A percentile compares a stretch with the other conserved stretches of the same genome.
phyloP scores from a whole-genome alignment of 2,329 filamentous ascomycete species.

The Fusarium buharicum region DNA sequence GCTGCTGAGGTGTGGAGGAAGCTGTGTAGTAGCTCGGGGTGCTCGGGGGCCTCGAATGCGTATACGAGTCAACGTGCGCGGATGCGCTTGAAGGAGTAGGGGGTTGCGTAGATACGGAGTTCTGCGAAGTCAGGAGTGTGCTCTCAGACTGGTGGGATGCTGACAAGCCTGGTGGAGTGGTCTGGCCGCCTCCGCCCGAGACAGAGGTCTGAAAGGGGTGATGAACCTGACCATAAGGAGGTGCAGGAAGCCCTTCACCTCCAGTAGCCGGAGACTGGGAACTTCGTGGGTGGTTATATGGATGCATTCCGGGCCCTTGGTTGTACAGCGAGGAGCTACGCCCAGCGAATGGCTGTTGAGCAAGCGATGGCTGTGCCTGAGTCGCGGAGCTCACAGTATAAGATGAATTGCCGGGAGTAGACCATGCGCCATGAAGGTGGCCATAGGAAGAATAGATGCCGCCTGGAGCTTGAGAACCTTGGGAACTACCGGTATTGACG shows the following conservation, averaged over 20 bases:
- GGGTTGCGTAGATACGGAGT: slow-evolving; percentile 54
- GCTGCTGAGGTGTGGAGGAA: slow-evolving; percentile 59
- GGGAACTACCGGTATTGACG: slow-evolving; percentile 68
- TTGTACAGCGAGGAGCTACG: slow-evolving; percentile 56
- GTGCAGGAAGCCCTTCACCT: slow-evolving; percentile 71
- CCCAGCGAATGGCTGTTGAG: slow-evolving; percentile 45
- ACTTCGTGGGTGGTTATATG: slow-evolving; percentile 48
- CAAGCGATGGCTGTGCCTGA: slow-evolving; percentile 45
- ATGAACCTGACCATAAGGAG: slow-evolving; percentile 74
- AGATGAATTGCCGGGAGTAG: slow-evolving; percentile 60
- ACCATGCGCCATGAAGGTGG: slow-evolving; percentile 68
- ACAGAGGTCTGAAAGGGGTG: slow-evolving; percentile 72
- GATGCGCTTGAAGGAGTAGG: slow-evolving; percentile 62
- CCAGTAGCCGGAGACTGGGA: slow-evolving; percentile 62
- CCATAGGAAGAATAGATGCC: slow-evolving; percentile 62
- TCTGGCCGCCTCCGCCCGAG: slow-evolving; percentile 57
- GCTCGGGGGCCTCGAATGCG: slow-evolving; percentile 61
- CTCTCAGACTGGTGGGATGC: slow-evolving; percentile 45
- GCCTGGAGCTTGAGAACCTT: slow-evolving; percentile 65
- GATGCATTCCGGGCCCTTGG: slow-evolving; percentile 61
- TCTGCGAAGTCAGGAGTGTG: slow-evolving; percentile 45
- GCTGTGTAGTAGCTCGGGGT: slow-evolving; percentile 71
- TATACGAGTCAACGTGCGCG: slow-evolving; percentile 69
- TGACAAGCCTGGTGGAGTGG: slow-evolving; percentile 45
- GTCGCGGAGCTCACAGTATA: slow-evolving; percentile 64